Evolutionary conservation across 2,329 filamentous ascomycete genomes (phyloP), one percentile per base, ranked within the genome.

Genomic region (Aspergillus pseudotamarii): DNA sequence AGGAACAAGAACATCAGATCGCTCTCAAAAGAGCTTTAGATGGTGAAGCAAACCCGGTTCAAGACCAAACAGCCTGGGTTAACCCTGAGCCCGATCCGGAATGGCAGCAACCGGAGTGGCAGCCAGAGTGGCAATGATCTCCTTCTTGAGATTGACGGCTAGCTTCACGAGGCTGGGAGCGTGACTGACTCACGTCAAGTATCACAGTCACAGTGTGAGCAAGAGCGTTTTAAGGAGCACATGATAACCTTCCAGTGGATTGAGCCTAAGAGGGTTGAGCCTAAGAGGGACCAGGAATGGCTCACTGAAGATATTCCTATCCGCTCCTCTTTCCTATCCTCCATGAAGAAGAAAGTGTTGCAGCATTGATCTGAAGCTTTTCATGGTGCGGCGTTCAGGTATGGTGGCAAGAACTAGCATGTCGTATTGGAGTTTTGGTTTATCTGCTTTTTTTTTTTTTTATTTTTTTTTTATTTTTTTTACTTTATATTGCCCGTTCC

Each of bases 1-100:
- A 64, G 16, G 64, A 65, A 26, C 64, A 65, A 38, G 64, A 58
- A n/a, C 58, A 56, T 16, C 61, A 65, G 58, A 65, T 65, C n/a
- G 61, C 61, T 23, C 19, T 55, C 8, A 55, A 55, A 16, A 16
- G 23, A 32, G n/a, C 32, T 26, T 26, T 55, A 21, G n/a, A 53
- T 9, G 30, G 10, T 34, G 51, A 55, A 8, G 16, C 34, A 2
- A 38, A 26, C 19, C n/a, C 19, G 4, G 51, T 12, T 6, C n/a
- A 51, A 16, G 32, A 55, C 12, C 14, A 55, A 11, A 21, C 11
- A 4, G 19, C 21, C 11, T 38, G 32, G 51, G 21, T 16, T 9
- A 38, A 36, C 32, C 16, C 30, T 26, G 32, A 55, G 2, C 21
- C 51, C 8, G 51, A 55, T 14, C 51, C 51, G 11, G 30, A 54